Conservation (phyloP, 306 rosid species). For the Rosa lucieae region DNA sequence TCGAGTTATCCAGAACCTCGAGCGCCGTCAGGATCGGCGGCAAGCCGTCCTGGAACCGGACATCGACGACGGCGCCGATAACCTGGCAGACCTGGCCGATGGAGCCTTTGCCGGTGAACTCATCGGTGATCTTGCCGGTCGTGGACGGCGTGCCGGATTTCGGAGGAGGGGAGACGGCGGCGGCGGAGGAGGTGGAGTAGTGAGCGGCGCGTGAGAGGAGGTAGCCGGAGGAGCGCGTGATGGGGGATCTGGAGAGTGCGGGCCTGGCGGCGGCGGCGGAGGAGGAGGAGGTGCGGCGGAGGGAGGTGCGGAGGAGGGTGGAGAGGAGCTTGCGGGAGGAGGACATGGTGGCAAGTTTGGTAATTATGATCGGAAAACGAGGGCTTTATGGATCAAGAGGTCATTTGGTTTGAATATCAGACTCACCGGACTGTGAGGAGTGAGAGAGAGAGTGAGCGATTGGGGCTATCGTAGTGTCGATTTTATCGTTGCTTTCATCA, state of each 20-base stretch:
- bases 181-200: constrained; percentile 55
- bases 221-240: constrained; percentile 41
- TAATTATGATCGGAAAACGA: neutral
- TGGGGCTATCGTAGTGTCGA: neutral
- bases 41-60: constrained; percentile 70
- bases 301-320: constrained; percentile 47
- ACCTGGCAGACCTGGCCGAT: constrained; percentile 78
- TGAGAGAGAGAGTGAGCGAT: neutral
- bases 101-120: constrained; percentile 68
- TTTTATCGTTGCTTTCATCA: neutral
- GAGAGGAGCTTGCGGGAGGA: constrained; percentile 51
- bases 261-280: constrained; percentile 22
- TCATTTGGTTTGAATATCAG: neutral
- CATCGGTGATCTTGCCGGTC: constrained; percentile 59
- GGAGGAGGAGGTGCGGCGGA: constrained; percentile 36
- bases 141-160: constrained; percentile 9
- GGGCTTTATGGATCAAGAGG: neutral
- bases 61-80: constrained; percentile 86
- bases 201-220: constrained; percentile 55
- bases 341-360: constrained; percentile 11
- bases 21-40: constrained; percentile 79
- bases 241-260: constrained; percentile 8
- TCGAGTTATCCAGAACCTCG: constrained; percentile 63
- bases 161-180: constrained; percentile 40
- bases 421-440: neutral